Evolutionary conservation across 805 yeast genomes (phyloP), one percentile per base, ranked within the genome.

Genomic region (Pichia heedii): DNA sequence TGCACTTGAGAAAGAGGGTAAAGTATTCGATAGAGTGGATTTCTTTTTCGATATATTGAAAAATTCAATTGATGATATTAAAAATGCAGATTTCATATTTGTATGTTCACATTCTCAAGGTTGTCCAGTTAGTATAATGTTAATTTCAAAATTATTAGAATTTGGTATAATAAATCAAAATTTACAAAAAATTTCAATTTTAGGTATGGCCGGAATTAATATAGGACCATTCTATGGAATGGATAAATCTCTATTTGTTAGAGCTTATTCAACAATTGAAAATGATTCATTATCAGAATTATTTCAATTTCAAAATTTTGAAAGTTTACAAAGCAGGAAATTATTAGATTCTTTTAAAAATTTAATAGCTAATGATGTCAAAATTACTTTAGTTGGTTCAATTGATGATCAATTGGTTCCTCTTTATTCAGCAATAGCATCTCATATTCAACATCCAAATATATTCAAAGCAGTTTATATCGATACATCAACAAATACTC

Each of bases 31-130:
- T 54, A 71, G 98, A 27, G 96, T 90, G 8, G 81, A 80, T 33
- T 84, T 77, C 53, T 86, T 90, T 52, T 83, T 79, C 48, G 76
- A 78, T 27, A 74, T 86, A 36, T 68, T 90, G 60, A 68, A 70
- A 51, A 80, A 79, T 56, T 84, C 90, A 86, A 54, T 61, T 19
- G 63, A 67, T 32, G 67, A 63, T 37, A 53, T 64, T 5, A 39
- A 48, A 10, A 51, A 55, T 33, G 90, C 96, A 0, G 97, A 90
- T 61, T 82, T 83, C 49, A 76, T 90, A n/a, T 87, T 82, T 57
- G 75, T 90, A 49, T 96, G 96, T 2, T 81, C 95, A 1, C 98
- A 90, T 62, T 89, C 97, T 0, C 98, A 90, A 61, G 98, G 98
- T 0, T 81, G 90, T 38, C 97, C 96, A 0, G 97, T 93, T 0